Evolutionary conservation across 2,329 filamentous ascomycete species (phyloP).

Genomic region (Fusarium multiceps): DNA sequence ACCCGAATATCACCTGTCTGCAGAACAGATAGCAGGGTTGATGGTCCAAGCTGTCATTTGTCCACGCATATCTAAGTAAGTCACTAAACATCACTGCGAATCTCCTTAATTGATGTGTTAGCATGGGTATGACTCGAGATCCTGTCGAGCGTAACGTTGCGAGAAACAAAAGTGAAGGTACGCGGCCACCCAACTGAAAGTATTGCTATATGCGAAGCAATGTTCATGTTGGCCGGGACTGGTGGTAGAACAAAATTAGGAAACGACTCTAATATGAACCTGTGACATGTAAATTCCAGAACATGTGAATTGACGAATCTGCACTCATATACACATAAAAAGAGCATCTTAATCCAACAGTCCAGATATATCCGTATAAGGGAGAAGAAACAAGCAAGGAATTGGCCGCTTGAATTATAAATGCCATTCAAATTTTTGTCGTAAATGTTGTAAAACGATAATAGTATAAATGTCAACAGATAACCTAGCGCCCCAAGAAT

Average conservation of each 20-base stretch:
- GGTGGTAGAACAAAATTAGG: not conserved
- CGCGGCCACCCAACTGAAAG: not conserved
- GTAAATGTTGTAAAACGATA: constrained; percentile 41
- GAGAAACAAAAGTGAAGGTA: not conserved
- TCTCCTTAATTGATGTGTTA: not conserved
- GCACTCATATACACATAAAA: not conserved
- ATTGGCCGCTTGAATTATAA: constrained; percentile 14
- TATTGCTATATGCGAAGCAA: not conserved
- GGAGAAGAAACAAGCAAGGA: not conserved
- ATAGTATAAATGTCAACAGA: constrained; percentile 51
- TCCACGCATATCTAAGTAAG: not conserved
- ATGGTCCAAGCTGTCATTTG: not conserved
- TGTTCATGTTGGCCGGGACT: not conserved
- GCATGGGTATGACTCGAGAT: constrained; percentile 5
- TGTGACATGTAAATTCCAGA: not conserved
- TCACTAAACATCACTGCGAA: constrained; percentile 1
- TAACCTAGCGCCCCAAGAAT: constrained; percentile 53
- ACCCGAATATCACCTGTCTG: constrained; percentile 2
- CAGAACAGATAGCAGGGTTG: not conserved
- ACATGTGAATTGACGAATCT: not conserved
- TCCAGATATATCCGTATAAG: constrained; percentile 9
- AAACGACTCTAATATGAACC: not conserved
- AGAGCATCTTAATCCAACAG: not conserved
- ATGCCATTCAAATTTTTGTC: constrained; percentile 34
- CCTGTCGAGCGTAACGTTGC: not conserved